Percentiles rank a stretch among this genome's conserved stretches.
Conservation (phyloP, 106 monocot species). For the Platanthera guangdongensis region DNA sequence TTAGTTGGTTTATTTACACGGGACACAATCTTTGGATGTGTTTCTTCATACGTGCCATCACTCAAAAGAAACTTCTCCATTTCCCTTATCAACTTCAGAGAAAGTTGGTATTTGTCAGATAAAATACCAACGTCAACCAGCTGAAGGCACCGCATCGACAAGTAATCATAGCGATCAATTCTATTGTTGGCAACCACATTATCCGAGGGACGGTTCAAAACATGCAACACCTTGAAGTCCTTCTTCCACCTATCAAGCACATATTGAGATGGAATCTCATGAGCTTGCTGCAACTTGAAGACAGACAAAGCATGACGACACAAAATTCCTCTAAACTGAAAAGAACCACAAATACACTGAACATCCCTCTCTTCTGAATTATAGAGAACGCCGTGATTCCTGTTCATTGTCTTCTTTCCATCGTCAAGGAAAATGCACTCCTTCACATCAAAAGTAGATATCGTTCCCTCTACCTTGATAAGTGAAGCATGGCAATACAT, state of each 20-base stretch:
- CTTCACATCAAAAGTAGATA: conserved; percentile 52
- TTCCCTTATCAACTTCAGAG: conserved; percentile 49
- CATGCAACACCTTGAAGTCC: conserved; percentile 52
- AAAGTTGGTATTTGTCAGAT: conserved; percentile 54
- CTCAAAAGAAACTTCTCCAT: conserved; percentile 45
- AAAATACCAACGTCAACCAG: conserved; percentile 40
- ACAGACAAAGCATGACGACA: conserved; percentile 51
- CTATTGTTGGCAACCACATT: conserved; percentile 41
- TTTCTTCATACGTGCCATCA: conserved; percentile 49
- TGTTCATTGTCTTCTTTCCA: conserved; percentile 42
- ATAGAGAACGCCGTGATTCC: conserved; percentile 37
- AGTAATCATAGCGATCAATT: conserved; percentile 46
- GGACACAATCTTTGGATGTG: conserved; percentile 50
- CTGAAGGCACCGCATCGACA: conserved; percentile 56
- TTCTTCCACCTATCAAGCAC: conserved; percentile 61
- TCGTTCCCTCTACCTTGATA: conserved; percentile 23
- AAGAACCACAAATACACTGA: conserved; percentile 50
- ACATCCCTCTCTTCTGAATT: conserved; percentile 28
- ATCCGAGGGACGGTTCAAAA: conserved; percentile 17
- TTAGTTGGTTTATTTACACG: conserved; percentile 44
- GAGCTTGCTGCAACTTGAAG: conserved; percentile 47
- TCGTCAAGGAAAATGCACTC: conserved; percentile 58
- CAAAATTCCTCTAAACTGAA: conserved; percentile 50
- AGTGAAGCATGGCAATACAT: conserved; percentile 56
- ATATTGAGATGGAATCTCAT: conserved; percentile 45